These are phyloP conservation scores for Mikania micrantha DNA, from an alignment of 129 eudicot genomes.

Conservation along the genomic window DNA sequence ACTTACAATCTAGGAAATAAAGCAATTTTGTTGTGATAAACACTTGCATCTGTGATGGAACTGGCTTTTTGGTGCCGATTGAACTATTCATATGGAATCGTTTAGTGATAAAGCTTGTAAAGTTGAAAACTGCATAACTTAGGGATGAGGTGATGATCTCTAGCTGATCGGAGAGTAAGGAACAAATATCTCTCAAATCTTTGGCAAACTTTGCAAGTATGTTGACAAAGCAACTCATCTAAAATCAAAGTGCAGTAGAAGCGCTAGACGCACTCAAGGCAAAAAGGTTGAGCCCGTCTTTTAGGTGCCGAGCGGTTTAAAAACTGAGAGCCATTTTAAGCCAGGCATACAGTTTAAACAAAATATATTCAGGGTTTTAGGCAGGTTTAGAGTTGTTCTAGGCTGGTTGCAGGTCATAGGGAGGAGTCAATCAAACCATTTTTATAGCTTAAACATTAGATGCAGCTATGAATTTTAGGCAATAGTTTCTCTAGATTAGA, in stretches of 20 bases:
- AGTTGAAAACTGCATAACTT: too few relatives aligned
- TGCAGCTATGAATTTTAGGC: neutral
- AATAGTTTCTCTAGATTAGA: neutral
- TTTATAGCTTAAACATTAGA: slow-evolving; percentile 2
- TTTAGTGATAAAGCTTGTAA: neutral
- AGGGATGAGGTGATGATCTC: too few relatives aligned
- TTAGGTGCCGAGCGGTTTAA: too few relatives aligned
- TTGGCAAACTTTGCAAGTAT: neutral
- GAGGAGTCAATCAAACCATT: neutral
- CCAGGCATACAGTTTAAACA: too few relatives aligned
- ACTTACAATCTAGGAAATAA: neutral
- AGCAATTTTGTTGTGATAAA: neutral
- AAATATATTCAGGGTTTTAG: too few relatives aligned
- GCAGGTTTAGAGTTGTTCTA: too few relatives aligned
- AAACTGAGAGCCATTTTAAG: too few relatives aligned
- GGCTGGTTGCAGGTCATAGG: too few relatives aligned
- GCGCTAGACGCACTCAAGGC: too few relatives aligned
- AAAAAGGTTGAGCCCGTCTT: too few relatives aligned
- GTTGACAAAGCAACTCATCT: neutral
- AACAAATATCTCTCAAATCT: neutral
- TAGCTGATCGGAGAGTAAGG: neutral
- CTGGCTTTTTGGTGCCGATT: neutral
- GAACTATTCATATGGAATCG: neutral
- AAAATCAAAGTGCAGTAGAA: neutral
- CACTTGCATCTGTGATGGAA: neutral